Percentiles rank a stretch among this genome's conserved stretches.
phyloP scores from a whole-genome alignment of 2,329 filamentous ascomycete species.

The Epichloe brachyelytri region DNA sequence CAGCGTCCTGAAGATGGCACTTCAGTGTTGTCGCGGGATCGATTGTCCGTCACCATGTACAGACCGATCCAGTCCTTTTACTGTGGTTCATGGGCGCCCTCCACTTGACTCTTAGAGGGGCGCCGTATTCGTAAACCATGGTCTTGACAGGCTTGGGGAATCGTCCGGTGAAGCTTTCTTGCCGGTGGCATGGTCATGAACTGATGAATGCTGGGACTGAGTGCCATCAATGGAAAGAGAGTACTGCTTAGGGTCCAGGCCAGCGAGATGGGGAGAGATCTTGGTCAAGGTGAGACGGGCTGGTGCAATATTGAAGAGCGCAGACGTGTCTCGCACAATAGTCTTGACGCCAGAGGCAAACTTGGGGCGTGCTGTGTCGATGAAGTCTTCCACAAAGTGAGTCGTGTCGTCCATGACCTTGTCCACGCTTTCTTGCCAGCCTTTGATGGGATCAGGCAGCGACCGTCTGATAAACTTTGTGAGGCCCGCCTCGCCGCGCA shows the following conservation, averaged over 20 bases:
- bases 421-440: constrained; percentile 78
- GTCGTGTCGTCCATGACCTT: constrained; percentile 74
- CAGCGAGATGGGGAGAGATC: constrained; percentile 66
- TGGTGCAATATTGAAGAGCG: constrained; percentile 81
- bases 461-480: constrained; percentile 84
- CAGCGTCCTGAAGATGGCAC: constrained; percentile 81
- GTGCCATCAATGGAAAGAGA: constrained; percentile 61
- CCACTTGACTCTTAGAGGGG: constrained; percentile 84
- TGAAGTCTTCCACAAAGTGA: constrained; percentile 80
- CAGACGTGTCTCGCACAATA: constrained; percentile 76
- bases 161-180: constrained; percentile 62
- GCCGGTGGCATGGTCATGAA: constrained; percentile 49
- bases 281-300: constrained; percentile 73
- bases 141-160: constrained; percentile 61
- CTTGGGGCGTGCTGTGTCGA: constrained; percentile 75
- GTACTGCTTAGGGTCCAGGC: constrained; percentile 69
- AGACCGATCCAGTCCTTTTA: constrained; percentile 92
- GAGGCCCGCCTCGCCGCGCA: constrained; percentile 78
- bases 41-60: constrained; percentile 92
- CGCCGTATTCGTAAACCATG: constrained; percentile 73
- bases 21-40: constrained; percentile 69
- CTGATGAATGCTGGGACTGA: constrained; percentile 32
- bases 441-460: constrained; percentile 68
- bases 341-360: constrained; percentile 75
- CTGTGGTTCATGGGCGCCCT: constrained; percentile 76